Evolutionary conservation across 352 stramenopile species (phyloP), one percentile per base, ranked within the genome.

Genomic region (Pythium volutum): DNA sequence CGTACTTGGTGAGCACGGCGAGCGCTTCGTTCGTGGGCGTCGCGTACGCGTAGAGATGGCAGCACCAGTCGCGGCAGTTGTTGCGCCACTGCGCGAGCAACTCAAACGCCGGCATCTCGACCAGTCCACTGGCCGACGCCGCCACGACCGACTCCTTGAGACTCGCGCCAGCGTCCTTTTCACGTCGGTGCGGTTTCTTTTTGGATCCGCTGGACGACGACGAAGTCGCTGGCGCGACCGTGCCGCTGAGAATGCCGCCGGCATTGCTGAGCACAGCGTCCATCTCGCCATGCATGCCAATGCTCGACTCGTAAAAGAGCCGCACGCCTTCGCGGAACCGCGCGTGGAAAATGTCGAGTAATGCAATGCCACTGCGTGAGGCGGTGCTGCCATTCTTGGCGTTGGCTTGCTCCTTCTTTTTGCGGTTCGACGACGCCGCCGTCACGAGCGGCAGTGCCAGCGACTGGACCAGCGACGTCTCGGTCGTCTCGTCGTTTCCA

Each of bases 271-370:
- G 57, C 47, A 85, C 63, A 20, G 77, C 81, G 64, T 93, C 81
- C 84, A 93, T 90, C 50, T 93, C 84, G 34, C 84, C 80, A 38
- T 81, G 62, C 71, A 90, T 83, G n/a, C 84, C 84, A 22, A 93
- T 75, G 23, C 81, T 71, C 55, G 85, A 60, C 62, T 91, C 81
- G 65, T 93, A 93, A 62, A 91, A 93, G 27, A 93, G 46, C 4
- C 80, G 81, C 4, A 93, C 58, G 23, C 84, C 84, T 58, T 91
- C 81, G 16, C 78, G 77, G 3, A 91, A 54, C 8, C 81, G 75
- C n/a, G 69, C 54, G 59, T 89, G 81, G 41, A 74, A 82, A 20
- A 93, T 77, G 2, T 77, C 53, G 4, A 93, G 59, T 34, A 93
- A 60, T 27, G 76, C 72, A 39, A 85, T 83, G 23, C 67, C 55